These are phyloP conservation scores for Erythrophleum fordii DNA, from an alignment of 306 rosid genomes.

Conservation along the genomic window DNA sequence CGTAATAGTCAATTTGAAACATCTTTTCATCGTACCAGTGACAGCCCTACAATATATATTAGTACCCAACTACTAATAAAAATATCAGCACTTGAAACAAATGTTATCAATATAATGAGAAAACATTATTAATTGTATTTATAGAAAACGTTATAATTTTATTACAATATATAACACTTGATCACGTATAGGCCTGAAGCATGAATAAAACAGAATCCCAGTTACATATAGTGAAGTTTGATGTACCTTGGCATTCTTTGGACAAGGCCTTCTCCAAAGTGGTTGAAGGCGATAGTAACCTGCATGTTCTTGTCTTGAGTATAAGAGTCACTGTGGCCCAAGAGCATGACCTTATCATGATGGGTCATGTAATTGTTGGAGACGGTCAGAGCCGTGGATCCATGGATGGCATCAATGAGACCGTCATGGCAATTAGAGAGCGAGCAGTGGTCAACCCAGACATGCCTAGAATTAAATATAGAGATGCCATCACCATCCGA, in stretches of 20 bases:
- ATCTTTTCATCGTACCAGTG: no score
- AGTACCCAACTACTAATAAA: no score
- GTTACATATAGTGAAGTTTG: neutral
- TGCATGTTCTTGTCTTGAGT: constrained; percentile 80
- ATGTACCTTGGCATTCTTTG: constrained; percentile 93
- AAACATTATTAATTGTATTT: no score
- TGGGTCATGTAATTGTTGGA: constrained; percentile 89
- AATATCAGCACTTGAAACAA: no score
- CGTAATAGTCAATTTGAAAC: no score
- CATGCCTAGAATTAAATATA: constrained; percentile 55
- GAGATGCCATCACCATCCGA: constrained; percentile 91
- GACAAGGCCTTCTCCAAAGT: constrained; percentile 93
- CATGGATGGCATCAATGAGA: constrained; percentile 85
- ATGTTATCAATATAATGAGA: no score
- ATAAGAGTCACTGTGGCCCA: constrained; percentile 85
- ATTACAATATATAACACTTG: no score
- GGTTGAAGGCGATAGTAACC: constrained; percentile 83
- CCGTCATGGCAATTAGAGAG: constrained; percentile 83
- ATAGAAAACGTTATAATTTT: no score
- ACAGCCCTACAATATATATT: no score
- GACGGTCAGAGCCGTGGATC: constrained; percentile 82
- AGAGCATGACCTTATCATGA: constrained; percentile 93
- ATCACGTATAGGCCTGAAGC: neutral
- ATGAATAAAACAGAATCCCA: no score
- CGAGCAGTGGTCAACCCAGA: constrained; percentile 90